These are phyloP conservation scores for Saccharomyces jurei DNA, from an alignment of 805 yeast species.

Conservation along the genomic window DNA sequence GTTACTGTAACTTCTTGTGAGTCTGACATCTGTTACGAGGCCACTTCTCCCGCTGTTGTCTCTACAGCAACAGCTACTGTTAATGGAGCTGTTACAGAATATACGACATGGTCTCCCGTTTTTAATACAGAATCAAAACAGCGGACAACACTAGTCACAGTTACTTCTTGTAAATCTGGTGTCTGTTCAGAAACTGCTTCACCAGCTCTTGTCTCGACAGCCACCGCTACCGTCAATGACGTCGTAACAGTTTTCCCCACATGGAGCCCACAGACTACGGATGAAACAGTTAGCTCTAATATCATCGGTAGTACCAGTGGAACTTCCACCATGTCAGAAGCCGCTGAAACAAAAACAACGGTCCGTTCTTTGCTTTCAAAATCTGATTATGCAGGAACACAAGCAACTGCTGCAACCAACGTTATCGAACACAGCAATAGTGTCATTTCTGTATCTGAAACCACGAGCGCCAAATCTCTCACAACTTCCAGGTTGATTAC, in stretches of 20 bases:
- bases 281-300: slow-evolving; percentile 11
- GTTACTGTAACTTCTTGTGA: slow-evolving; percentile 17
- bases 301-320: slow-evolving; percentile 16
- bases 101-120: slow-evolving; percentile 19
- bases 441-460: slow-evolving; percentile 18
- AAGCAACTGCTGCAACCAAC: slow-evolving; percentile 13
- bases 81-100: slow-evolving; percentile 5
- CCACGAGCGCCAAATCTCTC: slow-evolving; percentile 16
- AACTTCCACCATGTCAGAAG: slow-evolving; percentile 12
- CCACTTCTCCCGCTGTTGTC: slow-evolving; percentile 6
- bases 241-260: slow-evolving; percentile 30
- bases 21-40: slow-evolving; percentile 9
- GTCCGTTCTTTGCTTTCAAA: slow-evolving; percentile 11
- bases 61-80: slow-evolving; percentile 5
- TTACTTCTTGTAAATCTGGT: slow-evolving; percentile 26
- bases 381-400: slow-evolving; percentile 23
- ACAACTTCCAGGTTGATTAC: slow-evolving; percentile 6
- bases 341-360: slow-evolving; percentile 24
- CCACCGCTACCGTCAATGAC: slow-evolving; percentile 27
- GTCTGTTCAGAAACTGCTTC: slow-evolving; percentile 23
- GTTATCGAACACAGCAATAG: slow-evolving; percentile 13
- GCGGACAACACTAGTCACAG: slow-evolving; percentile 17
- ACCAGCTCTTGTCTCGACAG: slow-evolving; percentile 25
- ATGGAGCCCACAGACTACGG: slow-evolving; percentile 19
- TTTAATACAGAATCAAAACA: slow-evolving; percentile 16